phyloP scores from a whole-genome alignment of 2,329 filamentous ascomycete genomes.

The Aciculosporium take region DNA sequence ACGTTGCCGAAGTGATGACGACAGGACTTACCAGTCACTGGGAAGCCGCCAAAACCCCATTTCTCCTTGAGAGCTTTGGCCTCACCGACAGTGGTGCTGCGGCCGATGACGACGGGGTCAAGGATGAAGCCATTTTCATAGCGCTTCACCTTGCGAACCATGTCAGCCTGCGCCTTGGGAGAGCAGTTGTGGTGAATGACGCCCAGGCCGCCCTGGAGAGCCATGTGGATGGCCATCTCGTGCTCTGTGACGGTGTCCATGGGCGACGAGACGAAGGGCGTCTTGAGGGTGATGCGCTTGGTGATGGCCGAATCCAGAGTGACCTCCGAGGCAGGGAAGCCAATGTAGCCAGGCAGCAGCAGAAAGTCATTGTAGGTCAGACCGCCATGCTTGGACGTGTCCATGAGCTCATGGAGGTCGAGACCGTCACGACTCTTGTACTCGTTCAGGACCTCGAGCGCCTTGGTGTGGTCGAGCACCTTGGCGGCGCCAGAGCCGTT shows the following conservation, averaged over 20 bases:
- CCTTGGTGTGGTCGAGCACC: slow-evolving; percentile 59
- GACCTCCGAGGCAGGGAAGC: slow-evolving; percentile 86
- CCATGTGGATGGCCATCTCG: slow-evolving; percentile 98
- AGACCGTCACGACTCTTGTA: slow-evolving; percentile 77
- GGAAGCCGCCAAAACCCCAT: slow-evolving; percentile 97
- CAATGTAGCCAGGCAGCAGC: slow-evolving; percentile 91
- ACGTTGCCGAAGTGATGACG: slow-evolving; percentile 7
- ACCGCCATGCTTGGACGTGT: slow-evolving; percentile 83
- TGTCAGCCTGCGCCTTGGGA: slow-evolving; percentile 91
- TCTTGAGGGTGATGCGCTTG: slow-evolving; percentile 91
- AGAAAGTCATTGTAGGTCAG: slow-evolving; percentile 99
- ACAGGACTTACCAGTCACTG: slow-evolving; percentile 76
- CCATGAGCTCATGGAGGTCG: slow-evolving; percentile 70
- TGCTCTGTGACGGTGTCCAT: slow-evolving; percentile 99
- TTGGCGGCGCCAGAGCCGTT: slow-evolving; percentile 35
- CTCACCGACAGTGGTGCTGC: slow-evolving; percentile 77
- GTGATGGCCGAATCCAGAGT: slow-evolving; percentile 81
- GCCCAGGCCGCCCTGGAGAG: slow-evolving; percentile 72
- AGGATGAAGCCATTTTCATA: slow-evolving; percentile 99
- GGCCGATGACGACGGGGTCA: slow-evolving; percentile 84
- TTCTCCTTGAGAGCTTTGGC: slow-evolving; percentile 88
- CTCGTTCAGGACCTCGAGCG: slow-evolving; percentile 67
- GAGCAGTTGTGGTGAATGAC: slow-evolving; percentile 99
- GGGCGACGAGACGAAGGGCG: slow-evolving; percentile 89
- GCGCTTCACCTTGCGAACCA: slow-evolving; percentile 98